A percentile compares a stretch with the other conserved stretches of the same genome.
Conservation (phyloP, 1,284 basidiomycete genomes). For the Wolfiporia cocos region DNA sequence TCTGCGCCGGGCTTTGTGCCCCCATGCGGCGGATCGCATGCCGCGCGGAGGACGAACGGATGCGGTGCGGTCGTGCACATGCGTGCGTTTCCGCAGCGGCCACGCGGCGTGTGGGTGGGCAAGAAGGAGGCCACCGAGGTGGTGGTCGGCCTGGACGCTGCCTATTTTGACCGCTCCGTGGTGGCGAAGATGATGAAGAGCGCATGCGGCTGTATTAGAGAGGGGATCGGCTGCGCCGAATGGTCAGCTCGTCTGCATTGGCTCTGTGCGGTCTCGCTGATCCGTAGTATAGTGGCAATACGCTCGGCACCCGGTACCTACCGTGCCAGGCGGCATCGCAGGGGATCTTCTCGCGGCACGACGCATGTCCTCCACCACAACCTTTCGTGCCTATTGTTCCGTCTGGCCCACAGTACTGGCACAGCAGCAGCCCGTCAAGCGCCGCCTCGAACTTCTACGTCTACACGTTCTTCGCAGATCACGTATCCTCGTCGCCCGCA, state of each 20-base stretch:
- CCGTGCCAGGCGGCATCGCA: constrained; percentile 54
- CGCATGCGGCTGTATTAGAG: constrained; percentile 56
- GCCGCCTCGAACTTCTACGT: constrained; percentile 29
- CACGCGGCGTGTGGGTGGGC: constrained; percentile 51
- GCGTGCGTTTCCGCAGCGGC: constrained; percentile 42
- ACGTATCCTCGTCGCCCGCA: constrained; percentile 32
- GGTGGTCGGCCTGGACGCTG: constrained; percentile 45
- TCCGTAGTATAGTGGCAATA: constrained; percentile 43
- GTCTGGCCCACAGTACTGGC: constrained; percentile 41
- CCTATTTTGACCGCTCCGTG: constrained; percentile 45
- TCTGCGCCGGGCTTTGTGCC: constrained; percentile 29
- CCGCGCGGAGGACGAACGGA: constrained; percentile 35
- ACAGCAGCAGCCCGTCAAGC: constrained; percentile 7
- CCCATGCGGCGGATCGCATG: constrained; percentile 8
- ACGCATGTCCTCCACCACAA: constrained; percentile 12
- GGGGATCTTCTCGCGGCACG: constrained; percentile 31
- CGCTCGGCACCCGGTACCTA: constrained; percentile 53
- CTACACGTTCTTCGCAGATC: constrained; percentile 42
- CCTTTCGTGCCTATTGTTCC: constrained; percentile 29
- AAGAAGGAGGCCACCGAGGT: constrained; percentile 40
- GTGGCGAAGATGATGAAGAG: constrained; percentile 44
- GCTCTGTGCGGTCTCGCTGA: constrained; percentile 6
- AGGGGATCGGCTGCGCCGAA: constrained; percentile 56
- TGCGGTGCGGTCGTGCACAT: constrained; percentile 56
- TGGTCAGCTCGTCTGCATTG: constrained; percentile 37